Evolutionary conservation across 805 yeast species (phyloP), one percentile per base, ranked within the genome.

Genomic region (Ogataea corticis): DNA sequence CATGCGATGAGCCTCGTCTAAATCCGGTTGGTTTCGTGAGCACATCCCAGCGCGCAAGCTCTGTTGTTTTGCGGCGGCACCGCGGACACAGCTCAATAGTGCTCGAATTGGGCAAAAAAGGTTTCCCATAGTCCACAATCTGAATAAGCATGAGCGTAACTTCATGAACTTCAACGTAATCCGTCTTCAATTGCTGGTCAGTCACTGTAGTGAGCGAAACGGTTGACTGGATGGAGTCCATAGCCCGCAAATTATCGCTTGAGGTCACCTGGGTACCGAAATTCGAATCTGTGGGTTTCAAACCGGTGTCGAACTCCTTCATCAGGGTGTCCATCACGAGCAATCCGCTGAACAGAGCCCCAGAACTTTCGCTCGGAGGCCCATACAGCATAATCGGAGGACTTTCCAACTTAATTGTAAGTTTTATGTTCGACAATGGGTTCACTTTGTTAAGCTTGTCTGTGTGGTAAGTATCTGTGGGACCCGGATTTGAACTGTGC

Each of bases 301-400:
- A 12, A 19, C 33, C 34, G 2, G 35, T 7, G 16, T 33, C 45
- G 9, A 19, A 32, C 14, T 46, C 46, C n/a, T 55, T 45, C 2
- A 54, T 56, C n/a, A 70, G 63, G 1, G 84, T 73, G 25, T 75
- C 77, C 37, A 94, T 67, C 30, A 76, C 75, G 38, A 94, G 67
- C 9, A 88, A 70, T 0, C 99, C 99, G 28, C 90, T 80, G 28
- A 94, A 69, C 18, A 92, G 73, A 4, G 96, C 85, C 1, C 99
- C 99, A 0, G 95, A 75, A 1, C 94, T 82, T 48, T 87, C 94
- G 7, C 67, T 64, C 2, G 91, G 85, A 0, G 76, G 66, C 0
- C 99, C 99, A 59, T 87, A 92, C 44, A 94, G 68, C 37, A 88
- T 79, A 31, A 91, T 75, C 0, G 99, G 99, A 1, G 98, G 98